phyloP scores from a whole-genome alignment of 495 filamentous ascomycete species.

The Penicillium cataractarum region DNA sequence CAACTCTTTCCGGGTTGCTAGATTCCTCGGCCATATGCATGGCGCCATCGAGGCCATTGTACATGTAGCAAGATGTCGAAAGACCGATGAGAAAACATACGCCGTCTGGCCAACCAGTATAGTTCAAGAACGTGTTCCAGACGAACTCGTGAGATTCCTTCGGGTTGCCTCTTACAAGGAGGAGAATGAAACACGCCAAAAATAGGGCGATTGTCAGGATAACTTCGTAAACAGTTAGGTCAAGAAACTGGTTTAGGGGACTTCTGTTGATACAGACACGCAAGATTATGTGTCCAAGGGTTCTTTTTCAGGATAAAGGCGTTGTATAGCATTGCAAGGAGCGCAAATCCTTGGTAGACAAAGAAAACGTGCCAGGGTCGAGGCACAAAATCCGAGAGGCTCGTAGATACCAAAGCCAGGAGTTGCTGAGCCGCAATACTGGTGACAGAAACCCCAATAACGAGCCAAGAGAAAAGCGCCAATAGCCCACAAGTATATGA shows the following conservation, averaged over 20 bases:
- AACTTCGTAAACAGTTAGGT: background rate
- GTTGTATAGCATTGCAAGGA: background rate
- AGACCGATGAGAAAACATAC: slow-evolving; percentile 61
- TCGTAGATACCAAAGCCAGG: background rate
- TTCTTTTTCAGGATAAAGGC: background rate
- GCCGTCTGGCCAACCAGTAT: slow-evolving; percentile 62
- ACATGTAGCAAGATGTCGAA: slow-evolving; percentile 56
- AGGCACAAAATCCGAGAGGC: background rate
- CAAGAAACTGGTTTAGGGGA: background rate
- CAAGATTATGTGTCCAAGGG: background rate
- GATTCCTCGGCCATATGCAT: slow-evolving; percentile 58
- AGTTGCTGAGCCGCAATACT: background rate
- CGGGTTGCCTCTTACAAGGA: background rate
- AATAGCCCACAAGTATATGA: background rate
- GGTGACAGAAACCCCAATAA: background rate
- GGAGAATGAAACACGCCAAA: background rate
- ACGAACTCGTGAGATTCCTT: slow-evolving; percentile 40
- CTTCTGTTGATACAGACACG: background rate
- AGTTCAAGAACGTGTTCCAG: slow-evolving; percentile 57
- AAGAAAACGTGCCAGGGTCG: background rate
- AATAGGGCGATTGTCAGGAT: background rate
- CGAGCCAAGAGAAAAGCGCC: background rate
- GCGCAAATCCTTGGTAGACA: background rate
- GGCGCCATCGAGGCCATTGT: slow-evolving; percentile 61
- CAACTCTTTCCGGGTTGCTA: slow-evolving; percentile 34